phyloP scores from a whole-genome alignment of 73 alveolate species.

The Paramecium caudatum region DNA sequence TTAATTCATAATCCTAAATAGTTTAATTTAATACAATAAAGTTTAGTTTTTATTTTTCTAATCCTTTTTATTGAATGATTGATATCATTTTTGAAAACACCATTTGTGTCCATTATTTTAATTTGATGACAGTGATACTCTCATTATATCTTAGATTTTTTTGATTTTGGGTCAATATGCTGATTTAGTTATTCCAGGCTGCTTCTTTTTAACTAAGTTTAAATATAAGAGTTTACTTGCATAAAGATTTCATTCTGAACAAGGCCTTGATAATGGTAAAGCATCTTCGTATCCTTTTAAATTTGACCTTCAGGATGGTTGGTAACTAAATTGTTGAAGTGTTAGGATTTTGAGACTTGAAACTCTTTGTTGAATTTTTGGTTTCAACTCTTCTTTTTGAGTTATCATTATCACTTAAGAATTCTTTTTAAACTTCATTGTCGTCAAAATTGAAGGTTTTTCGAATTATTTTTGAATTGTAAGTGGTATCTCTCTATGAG shows the following conservation, averaged over 20 bases:
- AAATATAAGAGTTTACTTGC: background rate
- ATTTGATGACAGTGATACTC: background rate
- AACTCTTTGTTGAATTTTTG: background rate
- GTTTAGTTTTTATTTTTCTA: background rate
- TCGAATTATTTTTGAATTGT: background rate
- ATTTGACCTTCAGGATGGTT: background rate
- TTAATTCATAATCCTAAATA: no score
- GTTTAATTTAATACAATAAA: background rate
- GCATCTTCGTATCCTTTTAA: conserved; percentile 1
- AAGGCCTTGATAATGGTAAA: background rate
- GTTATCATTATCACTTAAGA: background rate
- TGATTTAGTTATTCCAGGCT: background rate
- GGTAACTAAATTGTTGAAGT: background rate
- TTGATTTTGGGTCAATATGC: background rate
- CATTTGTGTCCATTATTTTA: conserved; percentile 33
- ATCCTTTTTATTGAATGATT: background rate
- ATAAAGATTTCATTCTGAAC: background rate
- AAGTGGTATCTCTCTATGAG: background rate
- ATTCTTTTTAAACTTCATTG: background rate
- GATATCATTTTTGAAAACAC: background rate
- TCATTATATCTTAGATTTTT: background rate
- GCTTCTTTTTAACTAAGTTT: background rate
- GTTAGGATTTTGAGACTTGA: background rate
- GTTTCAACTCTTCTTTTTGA: background rate
- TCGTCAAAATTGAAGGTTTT: background rate